These are phyloP conservation scores for Cenococcum geophilum DNA, from an alignment of 495 filamentous ascomycete species.

Conservation along the genomic window DNA sequence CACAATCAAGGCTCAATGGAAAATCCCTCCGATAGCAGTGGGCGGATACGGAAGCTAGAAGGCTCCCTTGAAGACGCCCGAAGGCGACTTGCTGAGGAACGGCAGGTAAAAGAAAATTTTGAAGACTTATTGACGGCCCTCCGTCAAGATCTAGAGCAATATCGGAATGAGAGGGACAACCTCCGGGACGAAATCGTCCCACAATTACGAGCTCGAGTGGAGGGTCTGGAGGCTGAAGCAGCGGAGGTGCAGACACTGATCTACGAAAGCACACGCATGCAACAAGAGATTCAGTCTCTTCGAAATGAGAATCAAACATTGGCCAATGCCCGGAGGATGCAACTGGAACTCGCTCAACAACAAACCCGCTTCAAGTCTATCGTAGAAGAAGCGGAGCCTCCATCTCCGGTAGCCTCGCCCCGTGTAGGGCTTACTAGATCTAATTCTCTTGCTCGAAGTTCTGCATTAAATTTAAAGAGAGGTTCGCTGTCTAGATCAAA, in stretches of 20 bases:
- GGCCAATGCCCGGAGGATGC: constrained; percentile 50
- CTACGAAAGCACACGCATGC: constrained; percentile 70
- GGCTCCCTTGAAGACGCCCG: constrained; percentile 69
- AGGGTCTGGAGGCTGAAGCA: constrained; percentile 67
- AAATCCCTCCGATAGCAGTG: constrained; percentile 44
- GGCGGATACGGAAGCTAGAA: constrained; percentile 69
- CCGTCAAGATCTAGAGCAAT: constrained; percentile 70
- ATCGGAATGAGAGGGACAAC: constrained; percentile 84
- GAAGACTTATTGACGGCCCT: constrained; percentile 83
- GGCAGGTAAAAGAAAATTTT: constrained; percentile 84
- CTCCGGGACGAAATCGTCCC: constrained; percentile 81
- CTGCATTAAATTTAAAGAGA: constrained; percentile 21
- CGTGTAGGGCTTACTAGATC: constrained; percentile 53
- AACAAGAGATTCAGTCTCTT: constrained; percentile 69
- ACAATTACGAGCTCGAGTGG: constrained; percentile 62
- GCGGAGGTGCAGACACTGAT: constrained; percentile 59
- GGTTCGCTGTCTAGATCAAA: constrained; percentile 48
- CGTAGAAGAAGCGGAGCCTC: constrained; percentile 51
- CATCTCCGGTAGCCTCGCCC: constrained; percentile 32
- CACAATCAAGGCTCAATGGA: constrained; percentile 46
- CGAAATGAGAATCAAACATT: constrained; percentile 60
- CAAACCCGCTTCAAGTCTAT: constrained; percentile 54
- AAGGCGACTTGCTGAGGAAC: constrained; percentile 76
- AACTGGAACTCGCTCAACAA: constrained; percentile 45
- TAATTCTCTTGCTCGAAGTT: constrained; percentile 51